Percentiles rank a stretch among this genome's conserved stretches.
Evolutionary conservation across 2,329 filamentous ascomycete species (phyloP).

Genomic region (Didymella keratinophila): DNA sequence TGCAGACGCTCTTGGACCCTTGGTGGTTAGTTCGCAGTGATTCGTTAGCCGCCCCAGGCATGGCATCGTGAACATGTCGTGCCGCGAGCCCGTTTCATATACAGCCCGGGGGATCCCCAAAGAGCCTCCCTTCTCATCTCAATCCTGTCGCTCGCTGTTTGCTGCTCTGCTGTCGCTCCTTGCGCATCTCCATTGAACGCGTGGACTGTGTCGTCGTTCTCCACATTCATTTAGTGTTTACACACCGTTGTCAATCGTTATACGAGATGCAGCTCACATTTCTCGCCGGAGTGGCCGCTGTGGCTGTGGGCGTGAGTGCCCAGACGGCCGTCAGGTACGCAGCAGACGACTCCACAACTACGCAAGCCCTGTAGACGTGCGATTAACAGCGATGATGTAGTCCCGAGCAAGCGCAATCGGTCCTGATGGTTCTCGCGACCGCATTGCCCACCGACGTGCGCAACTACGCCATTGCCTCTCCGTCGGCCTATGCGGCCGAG

Average conservation of each 20-base stretch:
- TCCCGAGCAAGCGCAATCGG: conserved; percentile 44
- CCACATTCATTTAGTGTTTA: conserved; percentile 35
- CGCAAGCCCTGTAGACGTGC: conserved; percentile 14
- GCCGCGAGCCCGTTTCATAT: conserved; percentile 37
- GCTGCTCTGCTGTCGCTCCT: conserved; percentile 19
- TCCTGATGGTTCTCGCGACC: conserved; percentile 54
- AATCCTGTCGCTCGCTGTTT: conserved; percentile 33
- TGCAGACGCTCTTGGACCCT: conserved; percentile 26
- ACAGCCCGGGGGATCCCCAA: conserved; percentile 31
- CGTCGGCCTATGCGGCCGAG: conserved; percentile 51
- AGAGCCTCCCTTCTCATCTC: conserved; percentile 29
- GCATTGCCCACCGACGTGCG: conserved; percentile 55
- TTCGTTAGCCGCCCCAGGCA: conserved; percentile 29
- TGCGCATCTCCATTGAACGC: conserved; percentile 25
- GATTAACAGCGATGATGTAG: conserved; percentile 27
- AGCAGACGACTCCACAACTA: conserved; percentile 19
- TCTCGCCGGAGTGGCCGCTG: conserved; percentile 39
- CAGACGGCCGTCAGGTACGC: conserved; percentile 36
- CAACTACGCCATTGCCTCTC: conserved; percentile 53
- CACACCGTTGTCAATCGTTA: conserved; percentile 19
- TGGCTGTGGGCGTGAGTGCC: conserved; percentile 40
- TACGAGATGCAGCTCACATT: conserved; percentile 44
- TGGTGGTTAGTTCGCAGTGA: conserved; percentile 18
- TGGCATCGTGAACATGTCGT: conserved; percentile 32
- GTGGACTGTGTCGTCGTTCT: conserved; percentile 19